Conservation (phyloP, 495 filamentous ascomycete genomes). For the Xylaria flabelliformis region DNA sequence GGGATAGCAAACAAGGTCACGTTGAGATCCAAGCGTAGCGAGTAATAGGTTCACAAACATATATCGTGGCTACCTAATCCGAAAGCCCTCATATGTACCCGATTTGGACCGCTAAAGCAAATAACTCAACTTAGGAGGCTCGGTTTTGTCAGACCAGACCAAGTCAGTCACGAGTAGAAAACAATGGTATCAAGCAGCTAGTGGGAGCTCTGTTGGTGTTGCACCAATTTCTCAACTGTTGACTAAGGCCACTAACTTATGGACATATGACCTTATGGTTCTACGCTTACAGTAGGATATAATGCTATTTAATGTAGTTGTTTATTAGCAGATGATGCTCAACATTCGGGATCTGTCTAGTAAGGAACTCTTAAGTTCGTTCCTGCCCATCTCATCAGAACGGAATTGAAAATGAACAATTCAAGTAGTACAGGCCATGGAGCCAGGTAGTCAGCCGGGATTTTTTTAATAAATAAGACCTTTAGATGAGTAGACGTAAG, state of each 20-base stretch:
- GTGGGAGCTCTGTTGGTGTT: not conserved
- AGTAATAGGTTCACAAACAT: not conserved
- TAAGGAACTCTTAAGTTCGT: not conserved
- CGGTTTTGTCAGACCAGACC: not conserved
- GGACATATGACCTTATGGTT: not conserved
- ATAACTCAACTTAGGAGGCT: not conserved
- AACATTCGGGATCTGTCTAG: not conserved
- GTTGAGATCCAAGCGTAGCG: not conserved
- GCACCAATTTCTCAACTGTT: not conserved
- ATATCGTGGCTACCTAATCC: not conserved
- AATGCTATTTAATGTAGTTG: not conserved
- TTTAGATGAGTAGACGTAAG: not conserved
- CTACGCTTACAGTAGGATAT: not conserved
- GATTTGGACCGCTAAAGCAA: not conserved
- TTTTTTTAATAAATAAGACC: not conserved
- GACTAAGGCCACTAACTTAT: not conserved
- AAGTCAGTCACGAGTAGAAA: not conserved
- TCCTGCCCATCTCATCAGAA: not conserved
- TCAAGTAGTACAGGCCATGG: not conserved
- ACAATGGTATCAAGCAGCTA: not conserved
- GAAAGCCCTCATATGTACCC: not conserved
- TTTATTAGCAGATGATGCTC: not conserved
- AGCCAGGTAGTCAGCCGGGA: not conserved
- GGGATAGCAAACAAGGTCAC: conserved; percentile 5
- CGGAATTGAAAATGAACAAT: too few relatives aligned